Evolutionary conservation across 257 asterid genomes (phyloP), one percentile per base, ranked within the genome.

Genomic region (Cordia subcordata): DNA sequence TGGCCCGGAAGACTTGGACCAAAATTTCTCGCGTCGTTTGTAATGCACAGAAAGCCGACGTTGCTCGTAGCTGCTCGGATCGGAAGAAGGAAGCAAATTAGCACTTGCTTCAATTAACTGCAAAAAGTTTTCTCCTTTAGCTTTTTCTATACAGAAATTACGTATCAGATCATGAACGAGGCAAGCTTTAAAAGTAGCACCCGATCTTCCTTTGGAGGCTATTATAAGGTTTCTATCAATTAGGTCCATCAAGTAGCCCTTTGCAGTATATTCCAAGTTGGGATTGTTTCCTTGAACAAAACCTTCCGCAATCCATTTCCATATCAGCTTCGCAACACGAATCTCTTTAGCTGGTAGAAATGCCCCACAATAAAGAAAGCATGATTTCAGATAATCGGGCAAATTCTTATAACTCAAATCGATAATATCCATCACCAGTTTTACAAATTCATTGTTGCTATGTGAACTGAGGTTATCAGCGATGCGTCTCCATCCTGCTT

Each of bases 281-380:
- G 20, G 14, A 22, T 14, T n/a, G 0, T 45, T 11, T 54, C 13
- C 0, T 0, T 3, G 0, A 19, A 63, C 18, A 1, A 63, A 54
- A 0, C 12, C 61, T 22, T 63, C 68, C 0, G 68, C 61, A 0
- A 63, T 10, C 68, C 61, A 64, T 64, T 54, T 0, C 15, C 55
- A 22, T 17, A 53, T 17, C 62, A 64, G 23, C 17, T 16, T 18
- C 8, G 37, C 35, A 3, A 13, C 61, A 0, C 1, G 18, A 27
- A 64, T 64, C 10, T 5, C 18, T 0, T 13, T n/a, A n/a, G n/a
- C 3, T 27, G 22, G 0, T 45, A 19, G 49, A 46, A 44, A 54
- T 20, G 27, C 16, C 9, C 62, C 68, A 40, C 54, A 39, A 0
- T 64, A 64, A 12, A 64, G 68, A 14, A 64, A 50, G 8, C 68